phyloP scores from a whole-genome alignment of 2,329 filamentous ascomycete genomes.

The Penicillium vulpinum region DNA sequence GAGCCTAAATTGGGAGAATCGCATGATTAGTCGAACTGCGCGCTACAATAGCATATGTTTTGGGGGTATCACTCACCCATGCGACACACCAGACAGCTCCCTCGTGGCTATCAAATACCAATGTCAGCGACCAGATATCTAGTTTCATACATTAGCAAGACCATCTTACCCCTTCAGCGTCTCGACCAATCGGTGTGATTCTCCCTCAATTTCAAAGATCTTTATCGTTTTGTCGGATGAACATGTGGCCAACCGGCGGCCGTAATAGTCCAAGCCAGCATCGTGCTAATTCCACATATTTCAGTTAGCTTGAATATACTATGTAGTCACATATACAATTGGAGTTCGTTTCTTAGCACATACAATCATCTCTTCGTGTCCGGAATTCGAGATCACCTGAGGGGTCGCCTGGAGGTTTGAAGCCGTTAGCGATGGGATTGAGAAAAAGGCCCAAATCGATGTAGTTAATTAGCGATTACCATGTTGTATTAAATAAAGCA shows the following conservation, averaged over 20 bases:
- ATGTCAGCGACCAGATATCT: constrained; percentile 9
- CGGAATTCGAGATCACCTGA: constrained; percentile 79
- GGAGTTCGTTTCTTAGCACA: constrained; percentile 42
- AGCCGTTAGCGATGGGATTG: constrained; percentile 13
- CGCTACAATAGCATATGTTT: not conserved
- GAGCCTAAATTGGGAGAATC: constrained; percentile 55
- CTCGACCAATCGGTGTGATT: constrained; percentile 83
- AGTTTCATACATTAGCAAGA: not conserved
- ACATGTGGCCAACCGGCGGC: constrained; percentile 91
- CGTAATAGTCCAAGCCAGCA: constrained; percentile 98
- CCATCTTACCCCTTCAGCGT: constrained; percentile 80
- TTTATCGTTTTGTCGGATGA: constrained; percentile 98
- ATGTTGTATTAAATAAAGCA: constrained; percentile 19
- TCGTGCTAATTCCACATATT: constrained; percentile 66
- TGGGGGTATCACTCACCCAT: constrained; percentile 60
- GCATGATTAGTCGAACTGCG: constrained; percentile 10
- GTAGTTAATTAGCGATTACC: constrained; percentile 16
- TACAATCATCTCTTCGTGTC: constrained; percentile 99
- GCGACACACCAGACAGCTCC: constrained; percentile 97
- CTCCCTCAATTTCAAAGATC: constrained; percentile 96
- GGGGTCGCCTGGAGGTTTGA: constrained; percentile 51
- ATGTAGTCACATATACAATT: constrained; percentile 7
- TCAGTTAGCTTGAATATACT: constrained; percentile 6
- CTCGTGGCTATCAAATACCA: constrained; percentile 68
- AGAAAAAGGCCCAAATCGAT: not conserved